These are phyloP conservation scores for Lagenaria siceraria DNA, from an alignment of 306 rosid genomes.

Conservation along the genomic window DNA sequence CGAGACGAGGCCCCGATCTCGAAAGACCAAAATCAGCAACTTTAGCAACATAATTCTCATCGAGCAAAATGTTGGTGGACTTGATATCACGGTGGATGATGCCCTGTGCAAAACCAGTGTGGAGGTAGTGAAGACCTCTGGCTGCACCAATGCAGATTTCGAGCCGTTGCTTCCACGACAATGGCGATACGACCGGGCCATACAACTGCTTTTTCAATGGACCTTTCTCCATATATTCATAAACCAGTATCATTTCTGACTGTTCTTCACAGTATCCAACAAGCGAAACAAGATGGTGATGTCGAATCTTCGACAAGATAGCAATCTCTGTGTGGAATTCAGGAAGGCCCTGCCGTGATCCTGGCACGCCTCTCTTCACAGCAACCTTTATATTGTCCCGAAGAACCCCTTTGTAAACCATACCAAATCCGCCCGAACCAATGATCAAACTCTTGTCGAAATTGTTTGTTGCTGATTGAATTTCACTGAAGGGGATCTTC, in stretches of 20 bases:
- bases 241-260: conserved; percentile 91
- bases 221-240: conserved; percentile 86
- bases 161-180: conserved; percentile 90
- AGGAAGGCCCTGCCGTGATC: conserved; percentile 97
- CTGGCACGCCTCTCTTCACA: conserved; percentile 91
- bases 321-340: conserved; percentile 91
- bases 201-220: conserved; percentile 72
- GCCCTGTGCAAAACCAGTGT: conserved; percentile 91
- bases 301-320: conserved; percentile 77
- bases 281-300: conserved; percentile 83
- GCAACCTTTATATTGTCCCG: conserved; percentile 74
- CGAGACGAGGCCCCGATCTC: conserved; percentile 75
- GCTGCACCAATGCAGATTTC: conserved; percentile 95
- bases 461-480: conserved; percentile 65
- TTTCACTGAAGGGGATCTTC: conserved; percentile 70
- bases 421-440: conserved; percentile 96
- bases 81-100: conserved; percentile 98
- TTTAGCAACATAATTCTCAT: conserved; percentile 74
- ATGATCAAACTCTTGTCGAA: conserved; percentile 55
- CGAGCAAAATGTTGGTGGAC: conserved; percentile 84
- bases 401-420: conserved; percentile 70
- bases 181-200: conserved; percentile 37
- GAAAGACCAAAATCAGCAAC: conserved; percentile 99
- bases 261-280: conserved; percentile 93
- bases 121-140: conserved; percentile 94